Percentiles rank a stretch among this genome's conserved stretches.
phyloP scores from a whole-genome alignment of 345 rosid genomes.

The Moringa oleifera region DNA sequence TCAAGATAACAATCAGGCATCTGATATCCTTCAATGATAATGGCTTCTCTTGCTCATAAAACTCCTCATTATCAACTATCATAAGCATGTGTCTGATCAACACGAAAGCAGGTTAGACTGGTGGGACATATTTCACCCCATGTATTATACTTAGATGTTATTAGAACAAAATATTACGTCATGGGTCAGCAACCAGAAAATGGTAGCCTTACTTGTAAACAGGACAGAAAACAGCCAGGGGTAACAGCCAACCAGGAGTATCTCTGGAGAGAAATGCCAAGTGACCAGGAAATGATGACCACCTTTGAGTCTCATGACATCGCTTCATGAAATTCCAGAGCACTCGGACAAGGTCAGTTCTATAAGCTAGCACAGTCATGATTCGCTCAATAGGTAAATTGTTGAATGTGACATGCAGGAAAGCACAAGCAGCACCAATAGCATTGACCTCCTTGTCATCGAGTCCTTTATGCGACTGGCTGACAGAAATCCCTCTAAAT shows the following conservation, averaged over 20 bases:
- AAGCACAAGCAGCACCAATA: conserved; percentile 90
- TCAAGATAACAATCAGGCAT: conserved; percentile 66
- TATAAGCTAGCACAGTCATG: conserved; percentile 87
- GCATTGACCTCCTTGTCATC: conserved; percentile 67
- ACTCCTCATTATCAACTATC: conserved; percentile 94
- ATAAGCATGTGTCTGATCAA: conserved; percentile 93
- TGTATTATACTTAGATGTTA: not conserved
- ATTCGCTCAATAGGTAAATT: conserved; percentile 74
- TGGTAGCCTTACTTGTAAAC: conserved; percentile 73
- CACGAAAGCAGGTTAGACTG: conserved; percentile 18
- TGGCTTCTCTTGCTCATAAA: conserved; percentile 93
- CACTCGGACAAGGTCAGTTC: conserved; percentile 88
- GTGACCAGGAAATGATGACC: conserved; percentile 64
- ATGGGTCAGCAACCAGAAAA: not conserved
- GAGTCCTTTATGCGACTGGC: conserved; percentile 33
- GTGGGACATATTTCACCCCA: too few species aligned
- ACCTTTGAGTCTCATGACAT: conserved; percentile 79
- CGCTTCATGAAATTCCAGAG: conserved; percentile 91
- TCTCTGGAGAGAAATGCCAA: conserved; percentile 66
- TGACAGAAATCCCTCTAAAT: conserved; percentile 46
- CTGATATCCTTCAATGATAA: conserved; percentile 72
- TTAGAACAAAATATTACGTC: not conserved
- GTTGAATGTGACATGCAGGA: conserved; percentile 74
- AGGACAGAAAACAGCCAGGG: conserved; percentile 93
- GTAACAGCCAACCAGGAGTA: conserved; percentile 92